Conservation (phyloP, 2,329 filamentous ascomycete genomes). For the Stagonosporopsis cucurbitacearum region DNA sequence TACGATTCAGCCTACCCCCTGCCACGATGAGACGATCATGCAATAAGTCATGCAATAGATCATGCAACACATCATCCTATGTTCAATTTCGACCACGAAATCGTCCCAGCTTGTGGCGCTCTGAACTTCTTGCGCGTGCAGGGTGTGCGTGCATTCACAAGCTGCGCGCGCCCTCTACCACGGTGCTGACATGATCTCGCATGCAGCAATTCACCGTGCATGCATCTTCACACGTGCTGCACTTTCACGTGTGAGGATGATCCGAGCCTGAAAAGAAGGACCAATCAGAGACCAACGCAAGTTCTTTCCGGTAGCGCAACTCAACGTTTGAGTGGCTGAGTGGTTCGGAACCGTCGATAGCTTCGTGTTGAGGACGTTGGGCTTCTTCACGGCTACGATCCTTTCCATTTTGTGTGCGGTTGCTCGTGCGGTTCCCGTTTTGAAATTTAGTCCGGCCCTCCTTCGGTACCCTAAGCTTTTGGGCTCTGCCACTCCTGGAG, state of each 20-base stretch:
- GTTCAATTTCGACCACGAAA: neutral
- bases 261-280: neutral
- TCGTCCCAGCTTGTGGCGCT: neutral
- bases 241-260: constrained; percentile 1
- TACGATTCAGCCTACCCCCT: constrained; percentile 5
- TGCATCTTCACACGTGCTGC: neutral
- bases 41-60: constrained; percentile 12
- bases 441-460: constrained; percentile 11
- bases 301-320: constrained; percentile 6
- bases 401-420: constrained; percentile 4
- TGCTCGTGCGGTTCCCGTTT: constrained; percentile 12
- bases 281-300: constrained; percentile 12
- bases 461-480: constrained; percentile 16
- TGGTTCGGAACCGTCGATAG: neutral
- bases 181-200: neutral
- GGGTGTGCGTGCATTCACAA: neutral
- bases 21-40: constrained; percentile 13
- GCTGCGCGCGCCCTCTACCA: neutral
- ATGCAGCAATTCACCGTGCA: neutral
- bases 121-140: neutral
- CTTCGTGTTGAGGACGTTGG: constrained; percentile 7
- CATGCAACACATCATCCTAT: constrained; percentile 12
- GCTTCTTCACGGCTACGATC: constrained; percentile 7
- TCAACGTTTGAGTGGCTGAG: neutral
- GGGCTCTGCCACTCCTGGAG: constrained; percentile 9